Evolutionary conservation across 1,284 basidiomycete genomes (phyloP), one percentile per base, ranked within the genome.

Genomic region (Ganoderma boninense): DNA sequence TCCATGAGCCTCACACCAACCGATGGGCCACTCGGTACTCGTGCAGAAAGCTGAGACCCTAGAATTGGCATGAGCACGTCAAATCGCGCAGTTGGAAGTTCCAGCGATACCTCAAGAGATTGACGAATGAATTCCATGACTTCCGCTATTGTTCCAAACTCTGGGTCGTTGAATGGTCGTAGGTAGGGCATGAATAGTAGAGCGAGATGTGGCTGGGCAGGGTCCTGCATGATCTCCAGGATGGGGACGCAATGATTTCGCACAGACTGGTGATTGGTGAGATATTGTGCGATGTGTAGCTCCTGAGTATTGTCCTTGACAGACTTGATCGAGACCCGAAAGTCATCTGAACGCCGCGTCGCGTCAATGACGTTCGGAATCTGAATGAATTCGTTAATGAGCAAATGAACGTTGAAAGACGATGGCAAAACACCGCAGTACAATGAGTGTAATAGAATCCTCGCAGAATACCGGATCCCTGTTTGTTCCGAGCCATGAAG

Each of bases 11-110:
- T 40, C 0, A 20, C 2, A 3, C 62, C 29, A 46, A 76, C 78
- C 77, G 71, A 69, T 81, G 80, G 4, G 79, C 79, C 1, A 81
- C 69, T 13, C 72, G 60, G 6, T 74, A 69, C 3, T 59, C 56
- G 43, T 81, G 80, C 16, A 81, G 66, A 63, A 79, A 80, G 20
- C 42, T 23, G 46, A 75, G 57, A 40, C 80, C 80, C 79, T 76
- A n/a, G 6, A 4, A 16, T 43, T 18, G 23, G 20, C n/a, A 23
- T 64, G 18, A 60, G 43, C 8, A 6, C 1, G 6, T 2, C 23
- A 69, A 29, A 29, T 29, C 26, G 26, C 26, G 26, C 26, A 29
- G 26, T 11, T 29, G 26, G 26, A 29, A 2, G 26, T 2, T 29
- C 26, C 26, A 29, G 26, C 2, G 44, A 8, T 52, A 79, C 79